Conservation (phyloP, 441 rosid species). For the Eruca vesicaria region DNA sequence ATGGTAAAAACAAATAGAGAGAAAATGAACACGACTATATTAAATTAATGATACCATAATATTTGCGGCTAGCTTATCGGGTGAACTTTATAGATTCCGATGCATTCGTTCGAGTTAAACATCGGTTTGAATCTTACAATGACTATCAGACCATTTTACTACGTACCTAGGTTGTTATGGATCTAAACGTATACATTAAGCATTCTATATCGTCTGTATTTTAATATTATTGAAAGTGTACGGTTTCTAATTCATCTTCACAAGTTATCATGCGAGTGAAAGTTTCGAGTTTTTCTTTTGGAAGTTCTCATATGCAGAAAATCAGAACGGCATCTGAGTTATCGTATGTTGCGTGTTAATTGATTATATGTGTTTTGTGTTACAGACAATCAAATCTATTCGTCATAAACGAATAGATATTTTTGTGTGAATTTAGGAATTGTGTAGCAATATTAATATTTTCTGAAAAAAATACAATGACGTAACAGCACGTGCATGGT, state of each 20-base stretch:
- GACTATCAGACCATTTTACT: neutral
- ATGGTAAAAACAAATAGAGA: neutral
- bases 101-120: neutral
- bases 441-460: neutral
- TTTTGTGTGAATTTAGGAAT: neutral
- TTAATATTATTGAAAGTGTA: neutral
- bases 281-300: neutral
- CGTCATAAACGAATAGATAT: neutral
- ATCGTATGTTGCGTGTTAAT: neutral
- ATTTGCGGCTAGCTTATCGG: neutral
- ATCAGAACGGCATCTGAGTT: neutral
- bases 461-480: slow-evolving; percentile 1
- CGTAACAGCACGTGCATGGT: slow-evolving; percentile 24
- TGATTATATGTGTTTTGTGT: neutral
- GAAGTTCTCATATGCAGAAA: neutral
- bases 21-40: neutral
- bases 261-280: slow-evolving; percentile 7
- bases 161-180: neutral
- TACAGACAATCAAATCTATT: neutral
- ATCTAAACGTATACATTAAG: neutral
- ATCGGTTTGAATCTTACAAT: neutral
- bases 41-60: neutral
- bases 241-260: neutral
- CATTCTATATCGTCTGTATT: neutral
- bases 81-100: neutral